Evolutionary conservation across 208 protist species (phyloP).

Genomic region (Leishmania martiniquensis): DNA sequence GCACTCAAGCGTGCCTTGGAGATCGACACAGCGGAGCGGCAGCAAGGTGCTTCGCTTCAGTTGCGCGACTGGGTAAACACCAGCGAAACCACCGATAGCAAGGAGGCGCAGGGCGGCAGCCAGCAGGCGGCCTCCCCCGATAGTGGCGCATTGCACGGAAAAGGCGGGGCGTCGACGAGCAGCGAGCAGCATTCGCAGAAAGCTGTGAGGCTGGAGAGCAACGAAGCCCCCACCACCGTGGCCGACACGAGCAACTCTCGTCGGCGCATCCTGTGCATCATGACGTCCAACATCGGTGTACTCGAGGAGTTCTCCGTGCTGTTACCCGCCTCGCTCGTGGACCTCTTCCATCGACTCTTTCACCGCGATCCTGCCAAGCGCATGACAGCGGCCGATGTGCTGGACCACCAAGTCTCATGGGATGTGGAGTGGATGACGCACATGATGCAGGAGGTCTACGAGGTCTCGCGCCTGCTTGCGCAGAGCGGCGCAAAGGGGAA

Average conservation of each 20-base stretch:
- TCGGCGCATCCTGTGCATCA: constrained; percentile 52
- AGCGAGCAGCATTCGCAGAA: neutral
- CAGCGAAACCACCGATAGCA: neutral
- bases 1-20: constrained; percentile 49
- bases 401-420: constrained; percentile 81
- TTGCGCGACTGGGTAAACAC: neutral
- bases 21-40: constrained; percentile 23
- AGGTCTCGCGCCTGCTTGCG: constrained; percentile 30
- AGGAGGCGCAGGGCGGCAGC: neutral
- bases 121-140: neutral
- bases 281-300: constrained; percentile 39
- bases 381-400: constrained; percentile 70
- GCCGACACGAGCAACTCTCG: constrained; percentile 8
- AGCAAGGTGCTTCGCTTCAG: constrained; percentile 7
- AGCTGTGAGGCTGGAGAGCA: neutral
- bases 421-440: constrained; percentile 76
- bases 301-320: constrained; percentile 38
- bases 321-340: constrained; percentile 66
- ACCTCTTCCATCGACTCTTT: constrained; percentile 74
- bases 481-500: constrained; percentile 13
- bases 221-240: neutral
- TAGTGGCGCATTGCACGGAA: neutral
- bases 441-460: constrained; percentile 60
- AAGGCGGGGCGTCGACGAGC: neutral
- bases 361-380: constrained; percentile 67